Evolutionary conservation across 208 protist genomes (phyloP).

Genomic region (Leishmania lainsoni): DNA sequence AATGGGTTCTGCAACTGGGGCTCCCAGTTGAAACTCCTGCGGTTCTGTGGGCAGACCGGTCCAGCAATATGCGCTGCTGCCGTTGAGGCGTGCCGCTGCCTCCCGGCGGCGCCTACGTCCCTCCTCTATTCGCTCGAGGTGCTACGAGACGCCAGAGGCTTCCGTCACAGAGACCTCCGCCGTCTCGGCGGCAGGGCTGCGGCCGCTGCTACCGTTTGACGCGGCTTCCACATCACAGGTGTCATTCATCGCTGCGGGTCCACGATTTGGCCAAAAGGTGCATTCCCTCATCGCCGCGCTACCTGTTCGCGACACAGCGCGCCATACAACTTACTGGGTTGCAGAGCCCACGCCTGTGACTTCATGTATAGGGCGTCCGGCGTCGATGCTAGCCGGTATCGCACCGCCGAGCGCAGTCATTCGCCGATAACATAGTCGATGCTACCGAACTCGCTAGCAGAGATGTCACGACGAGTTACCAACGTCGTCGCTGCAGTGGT

Average conservation of each 20-base stretch:
- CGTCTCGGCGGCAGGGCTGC: neutral
- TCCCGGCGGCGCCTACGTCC: constrained; percentile 37
- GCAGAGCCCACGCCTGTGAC: constrained; percentile 52
- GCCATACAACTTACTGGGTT: constrained; percentile 28
- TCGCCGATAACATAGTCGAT: constrained; percentile 35
- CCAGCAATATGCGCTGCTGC: constrained; percentile 32
- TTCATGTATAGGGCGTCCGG: constrained; percentile 66
- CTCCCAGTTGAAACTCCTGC: constrained; percentile 37
- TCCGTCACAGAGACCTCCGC: constrained; percentile 7
- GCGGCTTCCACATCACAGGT: constrained; percentile 2
- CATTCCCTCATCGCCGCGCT: constrained; percentile 34
- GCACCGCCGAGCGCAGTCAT: constrained; percentile 37
- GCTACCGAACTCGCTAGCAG: constrained; percentile 8
- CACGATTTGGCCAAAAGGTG: constrained; percentile 46
- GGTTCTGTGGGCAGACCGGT: constrained; percentile 43
- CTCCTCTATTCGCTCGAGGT: constrained; percentile 41
- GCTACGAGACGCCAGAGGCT: constrained; percentile 41
- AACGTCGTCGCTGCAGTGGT: neutral
- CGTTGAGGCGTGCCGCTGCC: constrained; percentile 34
- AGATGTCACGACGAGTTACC: neutral
- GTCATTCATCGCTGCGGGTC: constrained; percentile 2
- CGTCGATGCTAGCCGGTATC: constrained; percentile 34
- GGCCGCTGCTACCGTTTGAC: neutral
- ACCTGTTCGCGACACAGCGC: constrained; percentile 32
- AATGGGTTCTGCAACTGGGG: constrained; percentile 39